A percentile compares a stretch with the other conserved stretches of the same genome.
Evolutionary conservation across 2,329 filamentous ascomycete species (phyloP).

Genomic region (Spiromastix sp.): DNA sequence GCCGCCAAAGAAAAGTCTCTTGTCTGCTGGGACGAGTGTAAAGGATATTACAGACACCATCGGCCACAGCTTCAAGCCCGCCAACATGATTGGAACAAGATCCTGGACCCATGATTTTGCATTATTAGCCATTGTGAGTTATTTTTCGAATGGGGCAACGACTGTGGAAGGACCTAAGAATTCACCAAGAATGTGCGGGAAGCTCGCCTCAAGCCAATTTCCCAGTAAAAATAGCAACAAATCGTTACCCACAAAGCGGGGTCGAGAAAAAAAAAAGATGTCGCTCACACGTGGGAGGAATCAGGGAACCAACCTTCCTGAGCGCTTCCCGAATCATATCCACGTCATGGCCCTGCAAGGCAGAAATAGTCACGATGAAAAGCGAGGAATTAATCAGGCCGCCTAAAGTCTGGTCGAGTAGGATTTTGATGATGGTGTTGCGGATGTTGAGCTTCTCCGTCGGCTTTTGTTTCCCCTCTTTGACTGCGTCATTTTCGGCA

Average conservation of each 20-base stretch:
- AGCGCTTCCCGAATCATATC: constrained; percentile 24
- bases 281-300: no score
- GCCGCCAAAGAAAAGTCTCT: constrained; percentile 24
- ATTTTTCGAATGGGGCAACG: no score
- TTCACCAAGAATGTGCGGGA: no score
- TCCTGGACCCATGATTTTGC: constrained; percentile 18
- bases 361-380: constrained; percentile 46
- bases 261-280: background rate
- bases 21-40: constrained; percentile 25
- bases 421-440: constrained; percentile 42
- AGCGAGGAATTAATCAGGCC: constrained; percentile 46
- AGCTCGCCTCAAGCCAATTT: no score
- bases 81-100: constrained; percentile 26
- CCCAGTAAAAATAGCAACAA: no score
- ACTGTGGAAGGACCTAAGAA: no score
- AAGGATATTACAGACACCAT: constrained; percentile 30
- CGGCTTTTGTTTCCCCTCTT: constrained; percentile 12
- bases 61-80: constrained; percentile 31
- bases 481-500: constrained; percentile 8
- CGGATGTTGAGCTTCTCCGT: constrained; percentile 17
- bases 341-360: constrained; percentile 31
- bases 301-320: constrained; percentile 18
- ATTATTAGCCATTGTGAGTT: background rate
- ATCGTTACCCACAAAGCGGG: background rate
- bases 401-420: constrained; percentile 49